Conservation (phyloP, 208 protist genomes). For the Acanthamoeba sp. region DNA sequence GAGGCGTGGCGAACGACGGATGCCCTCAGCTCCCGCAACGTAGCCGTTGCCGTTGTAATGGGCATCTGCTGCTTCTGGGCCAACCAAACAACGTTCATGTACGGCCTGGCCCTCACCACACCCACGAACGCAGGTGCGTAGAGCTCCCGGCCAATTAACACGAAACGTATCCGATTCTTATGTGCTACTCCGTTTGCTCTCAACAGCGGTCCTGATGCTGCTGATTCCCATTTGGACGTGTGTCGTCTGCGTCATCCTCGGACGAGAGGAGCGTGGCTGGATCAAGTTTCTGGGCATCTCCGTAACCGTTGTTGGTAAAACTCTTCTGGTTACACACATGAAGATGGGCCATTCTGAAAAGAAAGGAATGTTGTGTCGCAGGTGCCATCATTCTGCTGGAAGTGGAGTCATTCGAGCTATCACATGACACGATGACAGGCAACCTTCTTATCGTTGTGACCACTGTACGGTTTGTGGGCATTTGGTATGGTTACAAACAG, state of each 20-base stretch:
- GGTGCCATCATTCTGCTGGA: background rate
- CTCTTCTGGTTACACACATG: background rate
- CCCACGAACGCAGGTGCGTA: conserved; percentile 2
- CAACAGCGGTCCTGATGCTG: conserved; percentile 20
- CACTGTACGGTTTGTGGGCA: background rate
- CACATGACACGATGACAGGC: background rate
- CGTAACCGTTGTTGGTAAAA: background rate
- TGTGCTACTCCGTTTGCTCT: background rate
- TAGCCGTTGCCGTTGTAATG: background rate
- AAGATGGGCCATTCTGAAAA: no score
- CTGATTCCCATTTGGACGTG: conserved; percentile 16
- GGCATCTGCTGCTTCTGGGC: conserved; percentile 39
- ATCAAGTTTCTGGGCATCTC: background rate
- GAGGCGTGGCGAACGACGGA: background rate
- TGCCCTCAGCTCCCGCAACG: background rate
- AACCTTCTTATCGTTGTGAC: background rate
- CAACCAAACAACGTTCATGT: conserved; percentile 30
- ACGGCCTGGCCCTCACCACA: background rate
- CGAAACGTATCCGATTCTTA: no score
- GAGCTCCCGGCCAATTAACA: background rate
- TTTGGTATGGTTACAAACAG: background rate
- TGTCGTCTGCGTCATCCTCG: background rate
- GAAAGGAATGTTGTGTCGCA: background rate
- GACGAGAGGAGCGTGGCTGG: background rate
- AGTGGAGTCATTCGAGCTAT: conserved; percentile 15